A percentile compares a stretch with the other conserved stretches of the same genome.
Evolutionary conservation across 495 filamentous ascomycete genomes (phyloP).

Genomic region (Copromyces sp.): DNA sequence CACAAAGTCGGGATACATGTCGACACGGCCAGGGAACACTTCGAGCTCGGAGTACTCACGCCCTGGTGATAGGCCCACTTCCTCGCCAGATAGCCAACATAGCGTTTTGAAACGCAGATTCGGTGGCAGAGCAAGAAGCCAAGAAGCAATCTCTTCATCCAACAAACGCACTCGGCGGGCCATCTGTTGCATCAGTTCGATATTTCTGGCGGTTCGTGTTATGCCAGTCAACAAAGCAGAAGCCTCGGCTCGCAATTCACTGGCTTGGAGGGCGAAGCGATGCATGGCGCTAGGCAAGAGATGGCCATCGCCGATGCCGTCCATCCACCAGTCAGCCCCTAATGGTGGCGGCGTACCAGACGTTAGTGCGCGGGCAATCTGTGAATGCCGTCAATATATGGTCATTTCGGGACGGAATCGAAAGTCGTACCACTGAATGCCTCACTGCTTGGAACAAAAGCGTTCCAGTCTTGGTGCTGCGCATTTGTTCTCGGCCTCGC

Average conservation of each 20-base stretch:
- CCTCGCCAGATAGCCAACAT: constrained; percentile 36
- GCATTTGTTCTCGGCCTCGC: constrained; percentile 39
- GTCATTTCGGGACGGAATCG: not conserved
- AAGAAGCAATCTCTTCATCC: constrained; percentile 33
- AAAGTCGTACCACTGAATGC: constrained; percentile 34
- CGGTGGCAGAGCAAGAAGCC: constrained; percentile 29
- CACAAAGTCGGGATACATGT: constrained; percentile 40
- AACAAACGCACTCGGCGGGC: constrained; percentile 25
- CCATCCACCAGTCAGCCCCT: constrained; percentile 41
- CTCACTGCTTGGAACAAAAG: constrained; percentile 40
- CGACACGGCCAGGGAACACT: constrained; percentile 43
- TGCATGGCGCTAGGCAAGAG: constrained; percentile 26
- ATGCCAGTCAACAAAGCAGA: constrained; percentile 23
- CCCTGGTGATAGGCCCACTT: constrained; percentile 13
- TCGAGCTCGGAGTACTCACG: constrained; percentile 29
- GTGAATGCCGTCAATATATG: not conserved
- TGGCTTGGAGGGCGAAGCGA: constrained; percentile 30
- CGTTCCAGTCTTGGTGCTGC: constrained; percentile 33
- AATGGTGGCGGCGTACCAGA: constrained; percentile 26
- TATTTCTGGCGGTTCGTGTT: constrained; percentile 22
- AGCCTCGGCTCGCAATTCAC: constrained; percentile 33
- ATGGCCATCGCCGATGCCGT: constrained; percentile 25
- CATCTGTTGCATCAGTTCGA: constrained; percentile 26
- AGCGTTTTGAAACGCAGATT: constrained; percentile 30
- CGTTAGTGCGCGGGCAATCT: constrained; percentile 36